Conservation (phyloP, 345 rosid genomes). For the Fremontodendron californicum region DNA sequence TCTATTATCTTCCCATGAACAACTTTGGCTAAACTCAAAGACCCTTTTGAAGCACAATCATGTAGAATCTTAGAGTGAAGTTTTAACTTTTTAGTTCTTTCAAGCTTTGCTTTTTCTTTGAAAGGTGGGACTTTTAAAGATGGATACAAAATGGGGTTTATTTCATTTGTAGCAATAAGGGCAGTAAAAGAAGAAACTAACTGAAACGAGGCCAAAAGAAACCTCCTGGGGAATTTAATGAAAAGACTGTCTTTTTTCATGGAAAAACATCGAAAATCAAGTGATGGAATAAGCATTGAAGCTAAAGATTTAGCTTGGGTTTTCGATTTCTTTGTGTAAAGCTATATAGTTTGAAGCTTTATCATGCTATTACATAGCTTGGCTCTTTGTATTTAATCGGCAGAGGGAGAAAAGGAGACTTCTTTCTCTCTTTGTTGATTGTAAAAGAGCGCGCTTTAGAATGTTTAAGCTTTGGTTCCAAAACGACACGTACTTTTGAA, state of each 20-base stretch:
- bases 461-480: not conserved
- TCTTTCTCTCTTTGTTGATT: not conserved
- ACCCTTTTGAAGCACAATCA: conserved; percentile 36
- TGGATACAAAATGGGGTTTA: not conserved
- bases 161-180: not conserved
- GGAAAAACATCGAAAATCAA: not conserved
- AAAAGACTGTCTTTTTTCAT: not conserved
- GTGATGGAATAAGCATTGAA: conserved; percentile 4
- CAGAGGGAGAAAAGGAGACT: not conserved
- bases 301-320: not conserved
- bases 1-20: conserved; percentile 29
- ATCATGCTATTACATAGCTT: not conserved
- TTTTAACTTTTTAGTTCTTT: not conserved
- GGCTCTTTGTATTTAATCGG: not conserved
- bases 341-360: not conserved
- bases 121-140: not conserved
- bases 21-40: conserved; percentile 22
- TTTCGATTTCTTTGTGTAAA: not conserved
- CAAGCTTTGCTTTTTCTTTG: not conserved
- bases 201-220: not conserved
- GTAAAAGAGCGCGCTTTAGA: not conserved
- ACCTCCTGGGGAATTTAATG: not conserved
- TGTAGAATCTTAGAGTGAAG: conserved; percentile 32
- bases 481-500: not conserved
- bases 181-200: not conserved